A percentile compares a stretch with the other conserved stretches of the same genome.
Evolutionary conservation across 768 basidiomycete genomes (phyloP).

Genomic region (Suillus hirtellus): DNA sequence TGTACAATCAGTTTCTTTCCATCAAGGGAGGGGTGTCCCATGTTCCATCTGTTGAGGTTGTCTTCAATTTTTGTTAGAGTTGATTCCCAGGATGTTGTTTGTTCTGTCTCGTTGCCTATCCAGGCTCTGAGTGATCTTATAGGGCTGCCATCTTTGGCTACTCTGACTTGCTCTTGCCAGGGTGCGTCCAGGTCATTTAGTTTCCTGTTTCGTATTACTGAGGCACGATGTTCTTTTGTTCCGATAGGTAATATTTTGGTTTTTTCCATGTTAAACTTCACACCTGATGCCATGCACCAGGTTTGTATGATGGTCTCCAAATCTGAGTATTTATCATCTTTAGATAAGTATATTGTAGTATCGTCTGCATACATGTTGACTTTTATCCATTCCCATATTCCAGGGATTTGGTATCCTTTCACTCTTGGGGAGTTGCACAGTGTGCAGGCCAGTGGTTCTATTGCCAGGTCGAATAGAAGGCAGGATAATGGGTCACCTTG

Average conservation of each 20-base stretch:
- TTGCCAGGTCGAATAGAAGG: rapidly evolving
- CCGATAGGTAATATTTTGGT: slow-evolving; percentile 22
- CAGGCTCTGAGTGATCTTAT: neutral
- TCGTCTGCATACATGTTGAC: neutral
- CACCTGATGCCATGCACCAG: slow-evolving; percentile 15
- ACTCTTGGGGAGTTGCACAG: slow-evolving; percentile 27
- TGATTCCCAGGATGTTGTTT: slow-evolving; percentile 2
- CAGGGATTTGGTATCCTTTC: neutral
- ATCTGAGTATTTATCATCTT: slow-evolving; percentile 10
- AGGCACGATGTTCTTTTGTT: neutral
- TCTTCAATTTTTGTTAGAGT: slow-evolving; percentile 10
- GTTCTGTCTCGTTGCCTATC: neutral
- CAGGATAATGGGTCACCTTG: neutral
- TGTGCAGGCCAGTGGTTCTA: neutral
- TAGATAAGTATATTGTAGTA: slow-evolving; percentile 15
- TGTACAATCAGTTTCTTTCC: slow-evolving; percentile 22
- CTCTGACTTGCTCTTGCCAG: neutral
- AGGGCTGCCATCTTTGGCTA: slow-evolving; percentile 3
- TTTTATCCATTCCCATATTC: rapidly evolving
- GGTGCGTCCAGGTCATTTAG: neutral
- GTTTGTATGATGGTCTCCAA: slow-evolving; percentile 9
- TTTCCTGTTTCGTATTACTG: neutral
- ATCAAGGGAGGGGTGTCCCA: neutral
- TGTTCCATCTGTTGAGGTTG: slow-evolving; percentile 11
- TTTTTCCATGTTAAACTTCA: slow-evolving; percentile 25